Conservation (phyloP, 148 eudicot genomes). For the Silene latifolia region DNA sequence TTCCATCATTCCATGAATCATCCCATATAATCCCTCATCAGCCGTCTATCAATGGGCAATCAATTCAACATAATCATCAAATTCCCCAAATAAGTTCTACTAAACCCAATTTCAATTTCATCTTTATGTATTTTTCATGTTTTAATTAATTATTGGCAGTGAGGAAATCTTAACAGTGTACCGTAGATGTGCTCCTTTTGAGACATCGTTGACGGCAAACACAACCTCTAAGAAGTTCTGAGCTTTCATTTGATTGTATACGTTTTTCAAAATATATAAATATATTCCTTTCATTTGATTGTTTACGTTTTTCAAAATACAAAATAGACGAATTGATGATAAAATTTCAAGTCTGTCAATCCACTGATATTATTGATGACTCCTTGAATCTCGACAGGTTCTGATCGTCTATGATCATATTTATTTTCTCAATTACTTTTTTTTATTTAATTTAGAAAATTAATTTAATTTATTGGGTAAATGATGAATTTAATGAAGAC, state of each 20-base stretch:
- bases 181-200: slow-evolving; percentile 33
- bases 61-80: neutral
- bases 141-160: slow-evolving; percentile 18
- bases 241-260: slow-evolving; percentile 23
- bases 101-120: neutral
- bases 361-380: slow-evolving; percentile 74
- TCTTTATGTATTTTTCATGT: too few species aligned
- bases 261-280: neutral
- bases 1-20: neutral
- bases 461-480: slow-evolving; percentile 20
- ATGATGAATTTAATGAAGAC: slow-evolving; percentile 51
- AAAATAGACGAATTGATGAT: slow-evolving; percentile 55
- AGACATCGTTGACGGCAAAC: slow-evolving; percentile 49
- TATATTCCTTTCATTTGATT: neutral
- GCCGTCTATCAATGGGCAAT: neutral
- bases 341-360: slow-evolving; percentile 81
- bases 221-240: slow-evolving; percentile 95
- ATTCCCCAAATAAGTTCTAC: neutral
- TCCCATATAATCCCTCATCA: neutral
- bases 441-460: too few species aligned
- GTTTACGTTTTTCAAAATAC: neutral
- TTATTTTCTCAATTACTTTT: too few species aligned
- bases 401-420: slow-evolving; percentile 50
- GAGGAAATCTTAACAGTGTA: slow-evolving; percentile 45
- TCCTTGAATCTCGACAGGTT: slow-evolving; percentile 70